Conservation (phyloP, 2,329 filamentous ascomycete species). For the Plenodomus biglobosus region DNA sequence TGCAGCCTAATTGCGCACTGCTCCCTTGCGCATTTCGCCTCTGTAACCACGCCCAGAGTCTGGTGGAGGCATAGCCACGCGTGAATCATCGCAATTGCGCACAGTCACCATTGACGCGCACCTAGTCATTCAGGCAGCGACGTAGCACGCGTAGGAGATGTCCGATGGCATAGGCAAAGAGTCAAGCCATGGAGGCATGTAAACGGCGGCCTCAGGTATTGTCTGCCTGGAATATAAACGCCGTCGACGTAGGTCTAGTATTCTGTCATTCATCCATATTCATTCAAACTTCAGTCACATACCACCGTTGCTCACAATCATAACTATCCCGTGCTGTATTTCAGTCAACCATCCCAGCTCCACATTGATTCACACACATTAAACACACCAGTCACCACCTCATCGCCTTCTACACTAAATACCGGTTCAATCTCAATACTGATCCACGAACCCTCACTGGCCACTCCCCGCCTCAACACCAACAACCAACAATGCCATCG, state of each 20-base stretch:
- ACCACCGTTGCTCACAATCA: slow-evolving; percentile 7
- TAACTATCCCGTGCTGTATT: slow-evolving; percentile 12
- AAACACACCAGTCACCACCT: not conserved
- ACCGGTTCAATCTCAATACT: not conserved
- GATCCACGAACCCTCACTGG: slow-evolving; percentile 12
- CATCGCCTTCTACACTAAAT: not conserved
- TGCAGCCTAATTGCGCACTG: slow-evolving; percentile 27
- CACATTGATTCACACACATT: slow-evolving; percentile 1
- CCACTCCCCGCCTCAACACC: slow-evolving; percentile 12
- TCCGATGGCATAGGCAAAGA: slow-evolving; percentile 22
- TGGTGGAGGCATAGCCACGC: slow-evolving; percentile 30
- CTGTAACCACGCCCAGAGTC: slow-evolving; percentile 14
- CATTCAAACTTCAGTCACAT: slow-evolving; percentile 19
- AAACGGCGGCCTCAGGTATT: slow-evolving; percentile 35
- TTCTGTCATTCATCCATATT: slow-evolving; percentile 13
- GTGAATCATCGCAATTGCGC: slow-evolving; percentile 35
- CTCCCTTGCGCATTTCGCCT: slow-evolving; percentile 26
- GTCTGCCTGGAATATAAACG: slow-evolving; percentile 40
- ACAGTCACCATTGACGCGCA: slow-evolving; percentile 22
- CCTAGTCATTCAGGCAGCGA: slow-evolving; percentile 34
- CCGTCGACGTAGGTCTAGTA: slow-evolving; percentile 6
- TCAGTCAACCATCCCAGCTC: slow-evolving; percentile 18
- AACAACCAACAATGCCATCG: slow-evolving; percentile 29
- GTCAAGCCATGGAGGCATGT: slow-evolving; percentile 15
- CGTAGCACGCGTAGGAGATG: slow-evolving; percentile 23